Conservation (phyloP, 768 basidiomycete genomes). For the Termitomyces sp. region DNA sequence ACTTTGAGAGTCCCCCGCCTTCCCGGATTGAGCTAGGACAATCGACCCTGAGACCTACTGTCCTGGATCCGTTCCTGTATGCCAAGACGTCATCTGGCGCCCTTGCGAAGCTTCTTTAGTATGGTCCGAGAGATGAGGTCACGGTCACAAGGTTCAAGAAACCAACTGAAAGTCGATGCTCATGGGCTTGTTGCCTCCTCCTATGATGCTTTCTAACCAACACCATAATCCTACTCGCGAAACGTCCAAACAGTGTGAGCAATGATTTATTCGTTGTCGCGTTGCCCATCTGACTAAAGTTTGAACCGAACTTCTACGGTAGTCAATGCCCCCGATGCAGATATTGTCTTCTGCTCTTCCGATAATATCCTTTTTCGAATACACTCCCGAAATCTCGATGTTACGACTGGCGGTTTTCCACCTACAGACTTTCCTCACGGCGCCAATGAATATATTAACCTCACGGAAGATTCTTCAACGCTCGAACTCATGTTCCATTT, state of each 20-base stretch:
- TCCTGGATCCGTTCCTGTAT: not conserved
- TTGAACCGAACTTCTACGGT: not conserved
- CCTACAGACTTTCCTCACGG: constrained; percentile 2
- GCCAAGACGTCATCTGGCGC: not conserved
- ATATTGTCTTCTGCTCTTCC: constrained; percentile 11
- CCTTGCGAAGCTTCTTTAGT: not conserved
- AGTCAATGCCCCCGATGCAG: constrained; percentile 14
- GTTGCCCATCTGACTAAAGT: not conserved
- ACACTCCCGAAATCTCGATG: constrained; percentile 14
- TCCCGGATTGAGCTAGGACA: not conserved
- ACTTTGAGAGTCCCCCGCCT: not conserved
- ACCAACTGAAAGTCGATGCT: not conserved
- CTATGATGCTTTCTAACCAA: not conserved
- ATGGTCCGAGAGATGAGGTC: not conserved
- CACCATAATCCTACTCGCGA: not conserved
- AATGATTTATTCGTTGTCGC: not conserved
- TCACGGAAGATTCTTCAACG: constrained; percentile 11
- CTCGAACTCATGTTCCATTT: constrained; percentile 18
- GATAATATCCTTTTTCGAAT: constrained; percentile 12
- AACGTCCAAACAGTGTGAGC: not conserved
- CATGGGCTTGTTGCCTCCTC: no score
- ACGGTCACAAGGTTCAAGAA: not conserved
- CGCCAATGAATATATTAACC: constrained; percentile 7
- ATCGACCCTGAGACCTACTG: no score
- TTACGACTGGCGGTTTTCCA: constrained; percentile 10